These are phyloP conservation scores for Arachnopeziza araneosa DNA, from an alignment of 2,329 filamentous ascomycete species.

Conservation along the genomic window DNA sequence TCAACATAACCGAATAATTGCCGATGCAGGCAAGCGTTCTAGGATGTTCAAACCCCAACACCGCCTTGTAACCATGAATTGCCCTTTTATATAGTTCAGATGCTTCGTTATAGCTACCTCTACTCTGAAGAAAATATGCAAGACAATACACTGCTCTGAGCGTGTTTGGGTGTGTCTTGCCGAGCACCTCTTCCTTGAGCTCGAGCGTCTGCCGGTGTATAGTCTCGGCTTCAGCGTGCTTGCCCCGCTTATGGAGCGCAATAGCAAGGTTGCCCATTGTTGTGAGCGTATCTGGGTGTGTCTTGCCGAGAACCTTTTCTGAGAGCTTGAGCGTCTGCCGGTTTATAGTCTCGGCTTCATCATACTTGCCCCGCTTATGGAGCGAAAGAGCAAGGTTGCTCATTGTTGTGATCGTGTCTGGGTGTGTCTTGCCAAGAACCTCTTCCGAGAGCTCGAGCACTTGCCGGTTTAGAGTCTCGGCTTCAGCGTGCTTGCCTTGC, in stretches of 20 bases:
- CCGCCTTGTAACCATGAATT: no score
- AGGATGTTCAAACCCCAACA: no score
- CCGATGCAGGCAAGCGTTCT: no score
- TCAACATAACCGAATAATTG: no score
- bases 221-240: slow-evolving; percentile 2
- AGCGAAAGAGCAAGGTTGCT: slow-evolving; percentile 3
- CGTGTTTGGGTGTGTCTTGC: not conserved
- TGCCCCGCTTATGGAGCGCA: not conserved
- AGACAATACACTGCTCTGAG: slow-evolving; percentile 10
- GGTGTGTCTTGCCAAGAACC: not conserved
- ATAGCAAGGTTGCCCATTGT: slow-evolving; percentile 4
- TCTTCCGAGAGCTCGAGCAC: not conserved
- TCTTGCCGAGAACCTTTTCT: slow-evolving; percentile 8
- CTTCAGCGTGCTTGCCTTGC: slow-evolving; percentile 8
- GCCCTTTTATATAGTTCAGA: slow-evolving; percentile 17
- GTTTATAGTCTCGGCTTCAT: slow-evolving; percentile 1
- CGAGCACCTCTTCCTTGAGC: slow-evolving; percentile 6
- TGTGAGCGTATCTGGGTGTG: slow-evolving; percentile 2
- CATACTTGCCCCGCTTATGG: slow-evolving; percentile 1
- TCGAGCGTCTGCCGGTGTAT: slow-evolving; percentile 4
- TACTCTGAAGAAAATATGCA: slow-evolving; percentile 15
- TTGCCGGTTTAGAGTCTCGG: slow-evolving; percentile 11
- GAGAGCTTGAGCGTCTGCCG: slow-evolving; percentile 1
- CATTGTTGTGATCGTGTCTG: slow-evolving; percentile 2
- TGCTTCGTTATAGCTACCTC: slow-evolving; percentile 13